These are phyloP conservation scores for Mucor racemosus DNA, from an alignment of 371 early-diverging fungal species.

Conservation along the genomic window DNA sequence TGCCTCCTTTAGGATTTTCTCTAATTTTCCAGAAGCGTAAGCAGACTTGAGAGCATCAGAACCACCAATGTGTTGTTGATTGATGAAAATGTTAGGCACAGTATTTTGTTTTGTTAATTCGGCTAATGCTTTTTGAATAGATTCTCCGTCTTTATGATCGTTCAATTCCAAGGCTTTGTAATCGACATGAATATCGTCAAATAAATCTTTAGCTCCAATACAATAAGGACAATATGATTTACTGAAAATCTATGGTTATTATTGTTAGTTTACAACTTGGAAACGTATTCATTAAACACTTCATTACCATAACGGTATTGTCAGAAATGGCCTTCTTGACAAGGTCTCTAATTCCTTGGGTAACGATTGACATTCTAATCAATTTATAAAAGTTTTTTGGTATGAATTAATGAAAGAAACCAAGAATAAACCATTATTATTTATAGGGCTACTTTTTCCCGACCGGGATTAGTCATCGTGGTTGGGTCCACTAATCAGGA, in stretches of 20 bases:
- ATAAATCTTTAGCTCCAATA: constrained; percentile 69
- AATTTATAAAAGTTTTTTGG: neutral
- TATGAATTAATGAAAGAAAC: too few species aligned
- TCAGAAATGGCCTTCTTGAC: constrained; percentile 49
- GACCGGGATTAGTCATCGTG: constrained; percentile 1
- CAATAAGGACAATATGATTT: constrained; percentile 91
- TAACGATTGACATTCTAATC: constrained; percentile 32
- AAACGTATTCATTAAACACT: too few species aligned
- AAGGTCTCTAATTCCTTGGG: constrained; percentile 36
- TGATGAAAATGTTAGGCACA: constrained; percentile 92
- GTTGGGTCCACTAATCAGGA: neutral
- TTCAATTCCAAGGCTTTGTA: constrained; percentile 69
- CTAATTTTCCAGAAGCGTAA: constrained; percentile 61
- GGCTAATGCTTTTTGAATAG: constrained; percentile 75
- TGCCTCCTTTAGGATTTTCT: constrained; percentile 50
- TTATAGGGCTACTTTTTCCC: neutral
- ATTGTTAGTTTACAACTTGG: neutral
- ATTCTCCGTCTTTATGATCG: constrained; percentile 64
- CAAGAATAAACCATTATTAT: too few species aligned
- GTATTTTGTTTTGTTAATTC: constrained; percentile 82
- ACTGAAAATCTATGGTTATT: constrained; percentile 68
- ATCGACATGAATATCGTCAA: constrained; percentile 54
- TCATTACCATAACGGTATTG: constrained; percentile 44
- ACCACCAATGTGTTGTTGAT: constrained; percentile 85
- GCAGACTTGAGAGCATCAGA: constrained; percentile 70